Percentiles rank a stretch among this genome's conserved stretches.
These are phyloP conservation scores for Thelephora ganbajun DNA, from an alignment of 768 basidiomycete species.

Conservation along the genomic window DNA sequence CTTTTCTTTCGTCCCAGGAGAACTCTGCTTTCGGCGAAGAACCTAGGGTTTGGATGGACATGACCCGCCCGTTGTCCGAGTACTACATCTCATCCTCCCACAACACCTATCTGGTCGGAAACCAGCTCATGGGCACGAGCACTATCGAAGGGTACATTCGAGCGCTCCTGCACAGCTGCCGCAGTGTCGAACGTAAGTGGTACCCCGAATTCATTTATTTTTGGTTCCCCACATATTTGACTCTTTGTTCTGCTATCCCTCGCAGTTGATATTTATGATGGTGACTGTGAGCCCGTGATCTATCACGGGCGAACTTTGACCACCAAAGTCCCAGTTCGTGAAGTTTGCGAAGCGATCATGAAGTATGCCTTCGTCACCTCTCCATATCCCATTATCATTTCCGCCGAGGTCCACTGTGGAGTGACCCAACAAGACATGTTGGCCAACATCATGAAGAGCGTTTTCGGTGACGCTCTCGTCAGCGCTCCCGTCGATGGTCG, in stretches of 20 bases:
- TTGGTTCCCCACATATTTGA: constrained; percentile 1
- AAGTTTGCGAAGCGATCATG: constrained; percentile 69
- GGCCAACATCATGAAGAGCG: constrained; percentile 55
- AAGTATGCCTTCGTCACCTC: constrained; percentile 88
- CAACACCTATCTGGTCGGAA: constrained; percentile 83
- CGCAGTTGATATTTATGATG: constrained; percentile 86
- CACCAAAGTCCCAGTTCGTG: constrained; percentile 65
- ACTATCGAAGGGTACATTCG: constrained; percentile 91
- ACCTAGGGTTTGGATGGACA: constrained; percentile 58
- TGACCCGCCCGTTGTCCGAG: constrained; percentile 78
- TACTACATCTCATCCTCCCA: constrained; percentile 87
- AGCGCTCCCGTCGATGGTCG: constrained; percentile 32
- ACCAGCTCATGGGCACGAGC: constrained; percentile 77
- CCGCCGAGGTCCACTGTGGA: constrained; percentile 82
- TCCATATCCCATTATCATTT: constrained; percentile 86
- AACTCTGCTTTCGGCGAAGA: constrained; percentile 50
- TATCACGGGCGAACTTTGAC: constrained; percentile 88
- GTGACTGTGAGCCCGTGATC: constrained; percentile 70
- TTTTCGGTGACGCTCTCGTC: constrained; percentile 43
- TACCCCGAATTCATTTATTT: too few relatives aligned
- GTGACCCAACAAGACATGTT: constrained; percentile 69
- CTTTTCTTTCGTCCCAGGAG: constrained; percentile 70
- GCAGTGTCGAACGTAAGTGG: constrained; percentile 85
- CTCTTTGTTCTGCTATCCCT: not conserved
- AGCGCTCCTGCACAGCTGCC: constrained; percentile 75